These are phyloP conservation scores for Prototheca cutis DNA, from an alignment of 163 green algal genomes.

Conservation along the genomic window DNA sequence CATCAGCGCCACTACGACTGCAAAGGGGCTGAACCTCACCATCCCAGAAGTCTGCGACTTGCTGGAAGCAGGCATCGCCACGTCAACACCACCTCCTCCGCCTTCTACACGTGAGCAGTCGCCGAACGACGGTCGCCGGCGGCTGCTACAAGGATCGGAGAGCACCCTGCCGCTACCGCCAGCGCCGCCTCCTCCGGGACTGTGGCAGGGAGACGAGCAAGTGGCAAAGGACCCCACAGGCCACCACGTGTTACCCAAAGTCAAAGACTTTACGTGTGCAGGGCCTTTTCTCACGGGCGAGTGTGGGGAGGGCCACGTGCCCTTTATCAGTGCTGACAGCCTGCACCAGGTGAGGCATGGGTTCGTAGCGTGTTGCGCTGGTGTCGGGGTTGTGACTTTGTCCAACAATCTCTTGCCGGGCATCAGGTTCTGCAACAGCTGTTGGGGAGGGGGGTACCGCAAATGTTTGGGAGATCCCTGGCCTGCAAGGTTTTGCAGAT, in stretches of 20 bases:
- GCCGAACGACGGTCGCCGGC: neutral
- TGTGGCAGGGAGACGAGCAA: no score
- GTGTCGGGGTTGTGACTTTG: no score
- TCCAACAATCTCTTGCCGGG: no score
- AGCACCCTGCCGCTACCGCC: no score
- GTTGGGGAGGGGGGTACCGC: no score
- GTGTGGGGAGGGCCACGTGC: conserved; percentile 10
- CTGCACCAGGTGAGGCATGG: conserved; percentile 25
- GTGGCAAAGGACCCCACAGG: no score
- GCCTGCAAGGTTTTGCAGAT: no score
- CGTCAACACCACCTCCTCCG: neutral
- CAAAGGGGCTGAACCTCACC: neutral
- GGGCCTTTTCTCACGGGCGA: conserved; percentile 7
- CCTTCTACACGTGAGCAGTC: no score
- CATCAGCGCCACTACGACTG: neutral
- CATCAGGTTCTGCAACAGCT: no score
- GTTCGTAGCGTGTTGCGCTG: no score
- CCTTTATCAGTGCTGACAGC: conserved; percentile 1
- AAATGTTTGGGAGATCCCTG: no score
- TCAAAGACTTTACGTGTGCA: conserved; percentile 15
- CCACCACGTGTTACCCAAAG: conserved; percentile 5
- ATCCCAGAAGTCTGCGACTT: neutral
- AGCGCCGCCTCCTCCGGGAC: no score
- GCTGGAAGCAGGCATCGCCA: neutral
- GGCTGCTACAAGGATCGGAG: neutral